Conservation (phyloP, 495 filamentous ascomycete genomes). For the Neurospora sp. region DNA sequence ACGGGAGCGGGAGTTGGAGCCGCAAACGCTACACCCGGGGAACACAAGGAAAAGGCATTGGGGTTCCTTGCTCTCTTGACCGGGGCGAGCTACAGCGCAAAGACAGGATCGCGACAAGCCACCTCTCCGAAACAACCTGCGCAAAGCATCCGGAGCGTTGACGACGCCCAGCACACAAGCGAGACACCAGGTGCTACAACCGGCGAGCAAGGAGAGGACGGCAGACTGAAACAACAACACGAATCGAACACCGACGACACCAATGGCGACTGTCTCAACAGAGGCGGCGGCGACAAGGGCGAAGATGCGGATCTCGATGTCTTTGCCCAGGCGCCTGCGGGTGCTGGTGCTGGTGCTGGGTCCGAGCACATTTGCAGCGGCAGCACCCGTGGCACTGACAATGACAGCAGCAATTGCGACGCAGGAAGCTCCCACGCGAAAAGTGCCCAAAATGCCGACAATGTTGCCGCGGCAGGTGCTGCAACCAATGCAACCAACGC, state of each 20-base stretch:
- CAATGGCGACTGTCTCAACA: not conserved
- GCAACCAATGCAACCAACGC: not conserved
- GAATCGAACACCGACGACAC: not conserved
- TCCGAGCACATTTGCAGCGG: not conserved
- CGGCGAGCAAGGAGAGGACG: not conserved
- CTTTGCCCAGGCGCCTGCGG: not conserved
- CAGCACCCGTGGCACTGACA: not conserved
- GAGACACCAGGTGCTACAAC: not conserved
- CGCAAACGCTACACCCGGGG: not conserved
- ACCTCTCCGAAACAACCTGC: not conserved
- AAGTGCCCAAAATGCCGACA: not conserved
- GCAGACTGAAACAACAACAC: not conserved
- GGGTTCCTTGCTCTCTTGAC: not conserved
- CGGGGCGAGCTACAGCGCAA: not conserved
- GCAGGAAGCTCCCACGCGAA: not conserved
- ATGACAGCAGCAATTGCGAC: not conserved
- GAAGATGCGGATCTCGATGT: not conserved
- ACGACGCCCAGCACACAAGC: not conserved
- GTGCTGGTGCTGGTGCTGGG: not conserved
- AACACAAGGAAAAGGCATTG: not conserved
- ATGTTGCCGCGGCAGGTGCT: not conserved
- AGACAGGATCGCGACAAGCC: constrained; percentile 2
- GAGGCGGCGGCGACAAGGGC: not conserved
- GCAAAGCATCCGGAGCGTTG: not conserved
- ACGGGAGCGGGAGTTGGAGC: not conserved